Conservation (phyloP, 1,284 basidiomycete species). For the Cutaneotrichosporon spelunceum region DNA sequence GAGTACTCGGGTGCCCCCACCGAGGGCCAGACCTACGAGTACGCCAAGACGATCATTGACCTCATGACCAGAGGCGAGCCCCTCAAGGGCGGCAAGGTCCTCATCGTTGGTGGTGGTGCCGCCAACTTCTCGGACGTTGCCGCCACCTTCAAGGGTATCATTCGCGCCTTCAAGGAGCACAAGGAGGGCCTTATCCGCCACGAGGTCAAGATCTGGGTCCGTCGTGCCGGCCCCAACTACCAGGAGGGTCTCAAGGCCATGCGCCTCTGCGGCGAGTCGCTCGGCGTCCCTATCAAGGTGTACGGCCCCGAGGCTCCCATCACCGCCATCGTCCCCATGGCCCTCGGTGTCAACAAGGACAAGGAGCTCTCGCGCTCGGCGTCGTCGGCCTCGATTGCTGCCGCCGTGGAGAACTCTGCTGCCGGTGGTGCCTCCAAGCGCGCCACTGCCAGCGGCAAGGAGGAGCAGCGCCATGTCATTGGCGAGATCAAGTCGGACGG, state of each 20-base stretch:
- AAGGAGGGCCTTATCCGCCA: slow-evolving; percentile 79
- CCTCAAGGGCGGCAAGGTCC: slow-evolving; percentile 85
- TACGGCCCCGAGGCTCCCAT: slow-evolving; percentile 99
- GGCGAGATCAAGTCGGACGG: slow-evolving; percentile 78
- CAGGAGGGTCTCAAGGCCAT: slow-evolving; percentile 99
- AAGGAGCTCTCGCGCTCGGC: slow-evolving; percentile 52
- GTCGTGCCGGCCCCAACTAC: slow-evolving; percentile 98
- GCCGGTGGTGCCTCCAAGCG: slow-evolving; percentile 36
- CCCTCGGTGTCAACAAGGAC: slow-evolving; percentile 69
- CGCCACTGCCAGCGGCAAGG: slow-evolving; percentile 20
- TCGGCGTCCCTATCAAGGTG: slow-evolving; percentile 94
- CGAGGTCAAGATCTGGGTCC: slow-evolving; percentile 88
- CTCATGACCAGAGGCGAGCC: slow-evolving; percentile 88
- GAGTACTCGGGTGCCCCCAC: slow-evolving; percentile 99
- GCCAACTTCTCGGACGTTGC: slow-evolving; percentile 99
- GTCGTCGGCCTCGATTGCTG: slow-evolving; percentile 42
- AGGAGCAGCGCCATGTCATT: slow-evolving; percentile 50
- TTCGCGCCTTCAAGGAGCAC: slow-evolving; percentile 92
- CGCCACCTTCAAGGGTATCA: slow-evolving; percentile 99
- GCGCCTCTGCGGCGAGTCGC: slow-evolving; percentile 93
- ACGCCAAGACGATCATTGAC: slow-evolving; percentile 98
- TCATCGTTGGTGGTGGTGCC: slow-evolving; percentile 97
- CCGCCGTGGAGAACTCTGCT: slow-evolving; percentile 37
- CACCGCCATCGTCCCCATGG: slow-evolving; percentile 96
- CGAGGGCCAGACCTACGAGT: slow-evolving; percentile 98